A percentile compares a stretch with the other conserved stretches of the same genome.
These are phyloP conservation scores for Takashimella koratensis DNA, from an alignment of 1,284 basidiomycete genomes.

Conservation along the genomic window DNA sequence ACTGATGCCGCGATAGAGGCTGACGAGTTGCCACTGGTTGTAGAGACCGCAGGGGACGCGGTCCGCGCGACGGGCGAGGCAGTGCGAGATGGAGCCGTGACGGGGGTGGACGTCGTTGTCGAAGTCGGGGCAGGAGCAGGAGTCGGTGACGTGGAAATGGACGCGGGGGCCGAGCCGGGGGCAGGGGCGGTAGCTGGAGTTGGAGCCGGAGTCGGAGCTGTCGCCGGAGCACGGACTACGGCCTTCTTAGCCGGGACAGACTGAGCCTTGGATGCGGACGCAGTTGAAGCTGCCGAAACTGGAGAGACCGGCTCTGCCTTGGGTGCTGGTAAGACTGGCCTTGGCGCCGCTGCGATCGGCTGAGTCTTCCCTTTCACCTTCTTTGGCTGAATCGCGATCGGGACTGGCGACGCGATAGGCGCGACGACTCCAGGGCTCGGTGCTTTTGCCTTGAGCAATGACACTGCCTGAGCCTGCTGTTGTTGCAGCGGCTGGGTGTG, in stretches of 20 bases:
- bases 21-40: neutral
- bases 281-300: too few relatives aligned
- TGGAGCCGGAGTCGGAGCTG: conserved; percentile 3
- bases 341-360: neutral
- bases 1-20: conserved; percentile 2
- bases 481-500: neutral
- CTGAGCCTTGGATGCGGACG: too few relatives aligned
- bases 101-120: conserved; percentile 3
- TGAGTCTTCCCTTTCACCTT: neutral
- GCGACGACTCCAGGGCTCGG: too few relatives aligned
- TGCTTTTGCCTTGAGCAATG: too few relatives aligned
- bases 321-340: neutral
- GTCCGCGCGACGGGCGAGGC: conserved; percentile 14
- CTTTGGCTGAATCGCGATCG: conserved; percentile 1
- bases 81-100: conserved; percentile 7
- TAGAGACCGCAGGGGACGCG: conserved; percentile 6
- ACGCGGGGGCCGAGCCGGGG: neutral
- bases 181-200: neutral
- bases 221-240: neutral
- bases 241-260: neutral
- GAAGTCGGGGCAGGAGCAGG: neutral
- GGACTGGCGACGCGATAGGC: neutral
- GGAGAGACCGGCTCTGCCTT: neutral
- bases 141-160: neutral
- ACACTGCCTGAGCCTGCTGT: neutral